Evolutionary conservation across 208 protist species (phyloP).

Genomic region (Leishmania lainsoni): DNA sequence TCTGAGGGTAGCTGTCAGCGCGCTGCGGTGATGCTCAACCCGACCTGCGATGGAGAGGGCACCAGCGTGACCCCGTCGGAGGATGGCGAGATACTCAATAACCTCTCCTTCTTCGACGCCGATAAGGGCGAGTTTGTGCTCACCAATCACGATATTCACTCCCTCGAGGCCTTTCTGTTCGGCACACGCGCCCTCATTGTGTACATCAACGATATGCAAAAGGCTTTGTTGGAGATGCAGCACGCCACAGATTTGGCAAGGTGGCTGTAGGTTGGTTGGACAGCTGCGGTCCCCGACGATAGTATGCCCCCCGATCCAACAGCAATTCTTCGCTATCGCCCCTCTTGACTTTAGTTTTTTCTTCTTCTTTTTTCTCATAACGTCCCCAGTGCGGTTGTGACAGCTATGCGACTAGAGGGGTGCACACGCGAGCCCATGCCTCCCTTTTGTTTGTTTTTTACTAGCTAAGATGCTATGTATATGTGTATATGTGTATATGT

Average conservation of each 20-base stretch:
- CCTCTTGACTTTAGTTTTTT: not conserved
- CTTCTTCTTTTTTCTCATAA: not conserved
- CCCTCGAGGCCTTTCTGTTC: slow-evolving; percentile 88
- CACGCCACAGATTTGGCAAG: slow-evolving; percentile 72
- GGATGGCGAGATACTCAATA: slow-evolving; percentile 37
- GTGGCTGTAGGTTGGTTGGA: slow-evolving; percentile 42
- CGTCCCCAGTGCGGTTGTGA: not conserved
- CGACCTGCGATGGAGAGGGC: slow-evolving; percentile 17
- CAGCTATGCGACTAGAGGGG: not conserved
- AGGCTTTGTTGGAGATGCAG: slow-evolving; percentile 81
- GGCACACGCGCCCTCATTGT: slow-evolving; percentile 69
- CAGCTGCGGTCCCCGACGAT: not conserved
- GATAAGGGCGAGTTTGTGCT: slow-evolving; percentile 80
- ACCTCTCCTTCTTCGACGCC: slow-evolving; percentile 63
- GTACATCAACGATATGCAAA: slow-evolving; percentile 83
- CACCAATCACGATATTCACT: slow-evolving; percentile 88
- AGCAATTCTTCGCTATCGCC: no score
- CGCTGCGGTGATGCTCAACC: slow-evolving; percentile 16
- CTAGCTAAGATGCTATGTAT: not conserved
- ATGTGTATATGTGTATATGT: not conserved
- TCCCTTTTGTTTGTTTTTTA: not conserved
- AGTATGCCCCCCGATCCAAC: not conserved
- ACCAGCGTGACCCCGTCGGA: slow-evolving; percentile 18
- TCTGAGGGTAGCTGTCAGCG: not conserved
- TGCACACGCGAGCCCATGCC: slow-evolving; percentile 3